Conservation (phyloP, 495 filamentous ascomycete genomes). For the Annulohypoxylon nitens region DNA sequence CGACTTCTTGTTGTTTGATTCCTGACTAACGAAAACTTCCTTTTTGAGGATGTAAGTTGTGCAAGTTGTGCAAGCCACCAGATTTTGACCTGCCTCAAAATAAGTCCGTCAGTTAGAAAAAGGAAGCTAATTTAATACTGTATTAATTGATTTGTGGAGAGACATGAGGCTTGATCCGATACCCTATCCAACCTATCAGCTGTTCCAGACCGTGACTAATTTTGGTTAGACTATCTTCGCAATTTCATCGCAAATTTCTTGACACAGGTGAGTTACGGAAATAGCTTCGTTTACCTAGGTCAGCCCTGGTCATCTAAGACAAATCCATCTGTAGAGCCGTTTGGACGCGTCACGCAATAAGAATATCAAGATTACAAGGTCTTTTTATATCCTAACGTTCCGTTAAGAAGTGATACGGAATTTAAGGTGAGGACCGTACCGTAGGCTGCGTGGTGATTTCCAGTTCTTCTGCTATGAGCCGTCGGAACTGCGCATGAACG, state of each 20-base stretch:
- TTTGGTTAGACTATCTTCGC: conserved; percentile 10
- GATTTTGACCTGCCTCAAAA: conserved; percentile 1
- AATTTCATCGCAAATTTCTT: conserved; percentile 16
- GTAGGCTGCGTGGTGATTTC: background rate
- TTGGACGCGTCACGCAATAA: conserved; percentile 15
- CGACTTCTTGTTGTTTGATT: background rate
- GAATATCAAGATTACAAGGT: conserved; percentile 5
- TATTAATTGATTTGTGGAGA: conserved; percentile 16
- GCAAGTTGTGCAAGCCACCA: background rate
- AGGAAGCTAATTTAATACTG: conserved; percentile 13
- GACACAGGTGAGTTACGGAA: conserved; percentile 4
- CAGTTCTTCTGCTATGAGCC: conserved; percentile 12
- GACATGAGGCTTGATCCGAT: conserved; percentile 33
- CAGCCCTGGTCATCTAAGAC: conserved; percentile 1
- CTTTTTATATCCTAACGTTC: conserved; percentile 16
- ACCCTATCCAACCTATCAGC: conserved; percentile 8
- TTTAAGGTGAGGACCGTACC: conserved; percentile 4
- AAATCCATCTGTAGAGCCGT: background rate
- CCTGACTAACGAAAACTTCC: background rate
- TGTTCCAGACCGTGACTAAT: background rate
- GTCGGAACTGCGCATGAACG: conserved; percentile 23
- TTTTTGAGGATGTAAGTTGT: background rate
- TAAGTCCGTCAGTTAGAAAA: conserved; percentile 7
- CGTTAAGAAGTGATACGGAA: conserved; percentile 4
- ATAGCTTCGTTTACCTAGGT: conserved; percentile 21